Evolutionary conservation across 768 basidiomycete genomes (phyloP).

Genomic region (Dendrothele bispora): DNA sequence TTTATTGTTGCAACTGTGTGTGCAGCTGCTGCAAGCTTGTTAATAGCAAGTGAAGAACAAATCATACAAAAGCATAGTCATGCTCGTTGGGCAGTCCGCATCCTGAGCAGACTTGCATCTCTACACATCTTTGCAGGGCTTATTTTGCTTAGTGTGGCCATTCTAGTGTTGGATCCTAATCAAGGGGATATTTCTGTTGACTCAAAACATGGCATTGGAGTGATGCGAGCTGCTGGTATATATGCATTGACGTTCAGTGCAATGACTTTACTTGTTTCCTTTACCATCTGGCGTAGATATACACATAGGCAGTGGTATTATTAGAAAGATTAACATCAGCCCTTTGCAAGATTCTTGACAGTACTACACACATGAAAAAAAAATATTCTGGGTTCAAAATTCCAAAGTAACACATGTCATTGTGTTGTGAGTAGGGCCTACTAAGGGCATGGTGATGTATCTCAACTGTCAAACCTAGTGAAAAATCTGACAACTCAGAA

Average conservation of each 20-base stretch:
- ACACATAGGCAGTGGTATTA: background rate
- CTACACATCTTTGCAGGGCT: conserved; percentile 19
- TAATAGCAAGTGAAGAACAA: conserved; percentile 13
- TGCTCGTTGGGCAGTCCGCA: conserved; percentile 17
- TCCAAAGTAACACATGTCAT: no score
- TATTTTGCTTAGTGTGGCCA: conserved; percentile 12
- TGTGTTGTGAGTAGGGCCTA: no score
- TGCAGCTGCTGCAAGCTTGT: conserved; percentile 13
- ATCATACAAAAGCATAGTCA: conserved; percentile 8
- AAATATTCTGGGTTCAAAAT: no score
- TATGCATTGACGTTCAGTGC: conserved; percentile 7
- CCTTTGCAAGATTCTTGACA: no score
- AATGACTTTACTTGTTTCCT: background rate
- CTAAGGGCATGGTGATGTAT: no score
- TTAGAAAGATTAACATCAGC: no score
- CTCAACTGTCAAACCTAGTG: no score
- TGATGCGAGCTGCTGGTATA: conserved; percentile 1
- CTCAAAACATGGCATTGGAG: background rate
- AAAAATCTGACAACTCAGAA: no score
- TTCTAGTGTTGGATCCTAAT: conserved; percentile 17
- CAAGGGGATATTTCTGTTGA: background rate
- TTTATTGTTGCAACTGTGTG: conserved; percentile 20
- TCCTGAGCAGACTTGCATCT: conserved; percentile 11
- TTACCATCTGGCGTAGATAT: conserved; percentile 4
- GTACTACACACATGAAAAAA: no score